Base-by-base conservation (phyloP, 768 basidiomycete genomes). In the Tephrocybe sp. region DNA sequence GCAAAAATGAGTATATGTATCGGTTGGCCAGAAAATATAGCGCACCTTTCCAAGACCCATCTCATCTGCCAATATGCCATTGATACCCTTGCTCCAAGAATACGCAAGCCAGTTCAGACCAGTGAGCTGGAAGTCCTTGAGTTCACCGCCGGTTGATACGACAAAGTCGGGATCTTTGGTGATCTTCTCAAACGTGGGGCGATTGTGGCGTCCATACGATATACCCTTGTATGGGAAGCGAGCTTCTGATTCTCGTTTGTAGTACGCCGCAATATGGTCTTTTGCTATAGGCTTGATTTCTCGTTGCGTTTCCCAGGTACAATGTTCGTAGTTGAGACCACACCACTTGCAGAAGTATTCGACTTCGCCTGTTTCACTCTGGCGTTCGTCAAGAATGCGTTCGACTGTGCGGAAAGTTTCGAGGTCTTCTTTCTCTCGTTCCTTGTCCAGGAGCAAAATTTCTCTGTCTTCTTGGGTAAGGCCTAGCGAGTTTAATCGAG, bases 61-160 rank as follows among this genome's bases (percentile, higher is more conserved):
- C 78, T 99, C 97, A 63, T 99, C 97, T 0, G 97, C 97, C 32
- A 99, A 73, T 52, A 99, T 97, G 16, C 97, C 97, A 64, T 98
- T 98, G 60, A 96, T 89, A 8, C 91, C 91, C 59, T 92, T 84
- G 57, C 81, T 85, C 97, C 97, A 98, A 13, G 95, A 74, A 68
- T 96, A 98, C 4, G 92, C 88, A n/a, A 99, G 78, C 97, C 97
- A 99, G 65, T 99, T 99, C 56, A 99, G 77, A 19, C 97, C 97
- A 2, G 93, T 97, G 35, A 98, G 76, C 73, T 99, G 97, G 74
- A 99, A 99, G 62, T 98, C 97, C 71, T 99, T 99, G 54, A 98
- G 77, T 55, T 84, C 69, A 5, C 93, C 93, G 26, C 94, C 93
- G 0, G 88, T 91, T 16, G 67, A 65, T 4, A 62, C 67, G 61